A percentile compares a stretch with the other conserved stretches of the same genome.
phyloP scores from a whole-genome alignment of 1,284 basidiomycete genomes.

The Ceratobasidium sp. region DNA sequence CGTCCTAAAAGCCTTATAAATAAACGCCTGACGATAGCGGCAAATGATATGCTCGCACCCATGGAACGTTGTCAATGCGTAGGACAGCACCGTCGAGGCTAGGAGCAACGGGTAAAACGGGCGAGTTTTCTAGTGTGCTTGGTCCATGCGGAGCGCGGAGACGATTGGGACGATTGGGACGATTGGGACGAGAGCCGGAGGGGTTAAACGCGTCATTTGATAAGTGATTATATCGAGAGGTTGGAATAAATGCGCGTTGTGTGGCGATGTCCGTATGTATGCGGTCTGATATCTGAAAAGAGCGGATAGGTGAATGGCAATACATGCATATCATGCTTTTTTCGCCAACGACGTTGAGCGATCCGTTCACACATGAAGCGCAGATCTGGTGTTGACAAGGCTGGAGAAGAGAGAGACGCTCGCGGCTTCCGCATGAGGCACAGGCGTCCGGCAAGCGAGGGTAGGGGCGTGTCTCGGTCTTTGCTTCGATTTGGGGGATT shows the following conservation, averaged over 20 bases:
- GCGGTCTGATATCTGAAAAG: slow-evolving; percentile 59
- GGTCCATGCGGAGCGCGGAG: not conserved
- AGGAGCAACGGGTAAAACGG: not conserved
- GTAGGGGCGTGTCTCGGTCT: not conserved
- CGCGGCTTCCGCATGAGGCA: slow-evolving; percentile 34
- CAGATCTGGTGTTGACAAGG: slow-evolving; percentile 77
- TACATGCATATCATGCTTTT: slow-evolving; percentile 82
- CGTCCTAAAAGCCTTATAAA: slow-evolving; percentile 60
- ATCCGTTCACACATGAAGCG: slow-evolving; percentile 77
- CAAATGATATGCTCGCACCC: slow-evolving; percentile 59
- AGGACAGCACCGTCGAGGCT: slow-evolving; percentile 59
- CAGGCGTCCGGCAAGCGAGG: not conserved
- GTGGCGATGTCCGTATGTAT: slow-evolving; percentile 9
- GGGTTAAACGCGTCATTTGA: not conserved
- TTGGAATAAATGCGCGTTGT: not conserved
- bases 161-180: not conserved
- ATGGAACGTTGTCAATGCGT: slow-evolving; percentile 82
- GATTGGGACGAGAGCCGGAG: not conserved
- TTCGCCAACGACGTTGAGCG: slow-evolving; percentile 82
- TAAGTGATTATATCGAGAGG: not conserved
- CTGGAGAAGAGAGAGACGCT: slow-evolving; percentile 64
- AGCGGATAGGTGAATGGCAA: slow-evolving; percentile 68
- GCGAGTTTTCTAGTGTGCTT: not conserved
- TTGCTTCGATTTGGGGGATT: not conserved
- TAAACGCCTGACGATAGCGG: not conserved